A percentile compares a stretch with the other conserved stretches of the same genome.
Conservation (phyloP, 2,329 filamentous ascomycete species). For the Thielaviopsis populi region DNA sequence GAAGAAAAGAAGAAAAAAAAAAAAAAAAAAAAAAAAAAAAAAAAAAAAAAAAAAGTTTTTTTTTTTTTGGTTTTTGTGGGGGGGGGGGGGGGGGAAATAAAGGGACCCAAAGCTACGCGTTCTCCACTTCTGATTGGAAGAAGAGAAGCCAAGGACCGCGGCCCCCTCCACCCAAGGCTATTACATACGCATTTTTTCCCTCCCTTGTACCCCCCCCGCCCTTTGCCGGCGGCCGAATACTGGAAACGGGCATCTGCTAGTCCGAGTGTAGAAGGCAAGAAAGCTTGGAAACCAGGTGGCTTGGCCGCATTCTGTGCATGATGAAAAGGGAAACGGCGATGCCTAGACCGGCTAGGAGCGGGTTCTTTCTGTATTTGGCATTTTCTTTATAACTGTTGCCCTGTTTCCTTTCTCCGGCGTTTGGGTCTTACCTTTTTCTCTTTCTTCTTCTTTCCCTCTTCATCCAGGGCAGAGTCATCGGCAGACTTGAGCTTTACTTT, state of each 20-base stretch:
- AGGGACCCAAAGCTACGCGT: neutral
- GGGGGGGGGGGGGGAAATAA: neutral
- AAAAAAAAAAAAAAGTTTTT: neutral
- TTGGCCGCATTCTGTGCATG: neutral
- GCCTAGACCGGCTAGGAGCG: neutral
- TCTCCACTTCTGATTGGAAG: neutral
- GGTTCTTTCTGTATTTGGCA: slow-evolving; percentile 3
- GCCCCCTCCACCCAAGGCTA: neutral
- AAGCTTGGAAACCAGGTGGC: neutral
- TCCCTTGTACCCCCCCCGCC: neutral
- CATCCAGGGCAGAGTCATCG: slow-evolving; percentile 14
- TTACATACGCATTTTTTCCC: neutral
- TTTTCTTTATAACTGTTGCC: slow-evolving; percentile 7
- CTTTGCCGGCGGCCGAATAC: neutral
- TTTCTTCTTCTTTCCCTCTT: slow-evolving; percentile 13
- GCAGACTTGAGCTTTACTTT: slow-evolving; percentile 12
- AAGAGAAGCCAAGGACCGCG: neutral
- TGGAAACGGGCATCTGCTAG: slow-evolving; percentile 4
- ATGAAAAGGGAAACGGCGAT: slow-evolving; percentile 18
- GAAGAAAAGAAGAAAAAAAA: neutral
- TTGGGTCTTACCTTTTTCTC: slow-evolving; percentile 8
- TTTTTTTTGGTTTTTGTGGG: no score
- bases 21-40: neutral
- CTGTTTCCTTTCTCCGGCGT: slow-evolving; percentile 5
- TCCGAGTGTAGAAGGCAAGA: slow-evolving; percentile 2